Evolutionary conservation across 2,329 filamentous ascomycete species (phyloP).

Genomic region (Aureobasidium mangrovei): DNA sequence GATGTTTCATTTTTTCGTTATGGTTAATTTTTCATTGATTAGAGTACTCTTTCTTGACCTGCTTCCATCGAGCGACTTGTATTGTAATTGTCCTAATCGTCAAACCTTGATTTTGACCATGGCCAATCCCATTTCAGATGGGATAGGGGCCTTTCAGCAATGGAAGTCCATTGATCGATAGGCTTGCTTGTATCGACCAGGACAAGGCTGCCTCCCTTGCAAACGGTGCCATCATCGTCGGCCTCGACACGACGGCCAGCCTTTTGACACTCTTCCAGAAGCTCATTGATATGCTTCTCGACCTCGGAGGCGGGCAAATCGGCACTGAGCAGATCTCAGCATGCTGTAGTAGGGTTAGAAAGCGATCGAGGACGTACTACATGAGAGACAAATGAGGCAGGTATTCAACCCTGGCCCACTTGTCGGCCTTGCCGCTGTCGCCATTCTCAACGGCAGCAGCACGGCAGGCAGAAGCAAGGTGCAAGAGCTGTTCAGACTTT

Average conservation of each 20-base stretch:
- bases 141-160: conserved; percentile 25
- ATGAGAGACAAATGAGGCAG: conserved; percentile 34
- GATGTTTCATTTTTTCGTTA: conserved; percentile 13
- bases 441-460: conserved; percentile 22
- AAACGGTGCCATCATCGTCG: conserved; percentile 17
- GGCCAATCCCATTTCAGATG: conserved; percentile 14
- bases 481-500: conserved; percentile 23
- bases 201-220: conserved; percentile 29
- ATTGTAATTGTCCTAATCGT: neutral
- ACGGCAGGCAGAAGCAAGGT: conserved; percentile 25
- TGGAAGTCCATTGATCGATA: conserved; percentile 30
- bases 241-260: conserved; percentile 18
- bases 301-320: conserved; percentile 15
- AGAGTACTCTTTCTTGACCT: conserved; percentile 2
- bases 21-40: conserved; percentile 9
- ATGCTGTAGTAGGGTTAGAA: neutral
- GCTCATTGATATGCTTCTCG: conserved; percentile 19
- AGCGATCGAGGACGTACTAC: conserved; percentile 27
- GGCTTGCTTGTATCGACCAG: conserved; percentile 32
- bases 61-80: neutral
- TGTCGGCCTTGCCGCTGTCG: conserved; percentile 20
- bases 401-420: conserved; percentile 28
- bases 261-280: conserved; percentile 20
- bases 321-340: conserved; percentile 15
- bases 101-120: conserved; percentile 7